Conservation (phyloP, 2,329 filamentous ascomycete species). For the Stemphylium beticola region DNA sequence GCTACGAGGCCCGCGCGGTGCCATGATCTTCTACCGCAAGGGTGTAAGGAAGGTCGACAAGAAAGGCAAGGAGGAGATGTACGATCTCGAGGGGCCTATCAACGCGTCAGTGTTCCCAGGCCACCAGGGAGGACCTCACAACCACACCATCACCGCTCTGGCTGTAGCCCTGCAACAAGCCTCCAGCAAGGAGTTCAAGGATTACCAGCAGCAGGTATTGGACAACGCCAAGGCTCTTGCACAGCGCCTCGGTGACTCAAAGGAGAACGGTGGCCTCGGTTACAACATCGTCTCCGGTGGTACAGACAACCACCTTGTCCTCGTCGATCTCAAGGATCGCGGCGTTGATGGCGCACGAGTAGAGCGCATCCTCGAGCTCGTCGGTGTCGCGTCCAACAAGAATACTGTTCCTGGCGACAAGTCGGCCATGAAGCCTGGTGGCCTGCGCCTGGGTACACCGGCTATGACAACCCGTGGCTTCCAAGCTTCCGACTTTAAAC, state of each 20-base stretch:
- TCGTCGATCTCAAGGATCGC: slow-evolving; percentile 89
- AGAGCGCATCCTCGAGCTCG: slow-evolving; percentile 87
- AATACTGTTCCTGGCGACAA: slow-evolving; percentile 99
- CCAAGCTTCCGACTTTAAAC: slow-evolving; percentile 88
- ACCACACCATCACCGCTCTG: slow-evolving; percentile 97
- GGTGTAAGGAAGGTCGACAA: slow-evolving; percentile 87
- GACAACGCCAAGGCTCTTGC: slow-evolving; percentile 91
- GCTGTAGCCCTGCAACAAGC: slow-evolving; percentile 95
- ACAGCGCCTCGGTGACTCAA: slow-evolving; percentile 72
- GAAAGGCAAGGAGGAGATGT: slow-evolving; percentile 91
- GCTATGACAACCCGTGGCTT: slow-evolving; percentile 98
- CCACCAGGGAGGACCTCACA: slow-evolving; percentile 97
- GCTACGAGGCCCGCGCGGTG: slow-evolving; percentile 92
- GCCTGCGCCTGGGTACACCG: slow-evolving; percentile 94
- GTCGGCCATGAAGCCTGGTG: slow-evolving; percentile 90
- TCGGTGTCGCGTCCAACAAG: slow-evolving; percentile 98
- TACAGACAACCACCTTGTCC: slow-evolving; percentile 96
- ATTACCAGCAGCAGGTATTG: slow-evolving; percentile 89
- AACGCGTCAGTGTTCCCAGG: slow-evolving; percentile 97
- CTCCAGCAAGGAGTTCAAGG: slow-evolving; percentile 84
- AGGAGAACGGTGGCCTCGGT: slow-evolving; percentile 70
- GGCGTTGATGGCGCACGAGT: slow-evolving; percentile 87
- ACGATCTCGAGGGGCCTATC: slow-evolving; percentile 92
- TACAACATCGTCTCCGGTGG: slow-evolving; percentile 93
- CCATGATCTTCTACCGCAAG: slow-evolving; percentile 99